Evolutionary conservation across 2,329 filamentous ascomycete species (phyloP).

Genomic region (Fusarium chaquense): DNA sequence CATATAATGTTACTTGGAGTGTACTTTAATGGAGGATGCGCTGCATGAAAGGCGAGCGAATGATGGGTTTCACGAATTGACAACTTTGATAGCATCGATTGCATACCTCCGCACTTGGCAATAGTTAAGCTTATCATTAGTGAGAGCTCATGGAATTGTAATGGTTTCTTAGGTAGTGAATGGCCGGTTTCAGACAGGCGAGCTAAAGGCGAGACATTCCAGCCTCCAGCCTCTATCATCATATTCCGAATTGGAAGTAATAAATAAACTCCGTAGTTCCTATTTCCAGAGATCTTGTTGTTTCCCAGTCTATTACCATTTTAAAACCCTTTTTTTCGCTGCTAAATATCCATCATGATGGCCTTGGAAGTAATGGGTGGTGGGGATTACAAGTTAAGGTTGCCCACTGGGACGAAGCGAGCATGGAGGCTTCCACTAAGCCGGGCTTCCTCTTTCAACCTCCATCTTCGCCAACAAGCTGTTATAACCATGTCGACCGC

Average conservation of each 20-base stretch:
- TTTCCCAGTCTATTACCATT: background rate
- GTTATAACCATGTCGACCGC: slow-evolving; percentile 65
- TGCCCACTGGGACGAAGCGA: slow-evolving; percentile 32
- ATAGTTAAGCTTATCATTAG: background rate
- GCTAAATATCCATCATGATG: slow-evolving; percentile 20
- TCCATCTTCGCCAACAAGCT: slow-evolving; percentile 29
- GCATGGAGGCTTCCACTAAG: slow-evolving; percentile 37
- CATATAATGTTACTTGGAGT: slow-evolving; percentile 12
- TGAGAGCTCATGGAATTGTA: background rate
- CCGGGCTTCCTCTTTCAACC: slow-evolving; percentile 34
- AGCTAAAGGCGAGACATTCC: slow-evolving; percentile 41
- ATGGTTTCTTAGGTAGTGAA: slow-evolving; percentile 25
- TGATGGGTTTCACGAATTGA: slow-evolving; percentile 1
- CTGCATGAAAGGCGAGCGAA: slow-evolving; percentile 16
- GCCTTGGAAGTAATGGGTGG: slow-evolving; percentile 16
- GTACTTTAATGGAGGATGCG: slow-evolving; percentile 21
- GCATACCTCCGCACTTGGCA: background rate
- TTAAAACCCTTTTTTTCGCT: background rate
- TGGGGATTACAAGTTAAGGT: slow-evolving; percentile 36
- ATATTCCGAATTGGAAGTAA: background rate
- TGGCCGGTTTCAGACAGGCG: slow-evolving; percentile 38
- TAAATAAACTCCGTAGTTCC: slow-evolving; percentile 2
- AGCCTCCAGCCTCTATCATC: slow-evolving; percentile 29
- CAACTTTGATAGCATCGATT: slow-evolving; percentile 14
- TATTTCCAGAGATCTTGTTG: background rate